Evolutionary conservation across 1,284 basidiomycete genomes (phyloP).

Genomic region (Boletus holoroseus): DNA sequence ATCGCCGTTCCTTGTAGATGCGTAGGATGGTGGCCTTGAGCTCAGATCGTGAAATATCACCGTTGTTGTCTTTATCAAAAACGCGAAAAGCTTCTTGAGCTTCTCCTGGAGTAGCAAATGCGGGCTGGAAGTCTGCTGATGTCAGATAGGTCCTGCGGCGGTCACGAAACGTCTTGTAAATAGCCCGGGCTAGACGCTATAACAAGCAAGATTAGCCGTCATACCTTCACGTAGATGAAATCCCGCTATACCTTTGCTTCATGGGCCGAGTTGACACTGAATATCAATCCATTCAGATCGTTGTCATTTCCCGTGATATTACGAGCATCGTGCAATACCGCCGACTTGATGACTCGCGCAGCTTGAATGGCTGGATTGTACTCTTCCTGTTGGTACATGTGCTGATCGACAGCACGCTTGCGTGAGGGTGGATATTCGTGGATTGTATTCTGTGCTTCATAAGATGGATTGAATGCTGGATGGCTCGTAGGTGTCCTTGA

Average conservation of each 20-base stretch:
- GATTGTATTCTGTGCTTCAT: conserved; percentile 3
- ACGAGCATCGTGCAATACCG: conserved; percentile 67
- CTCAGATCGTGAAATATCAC: conserved; percentile 72
- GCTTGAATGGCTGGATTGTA: conserved; percentile 46
- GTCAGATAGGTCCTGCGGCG: conserved; percentile 55
- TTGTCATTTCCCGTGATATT: conserved; percentile 56
- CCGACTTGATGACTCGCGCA: conserved; percentile 60
- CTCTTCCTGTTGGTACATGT: conserved; percentile 24
- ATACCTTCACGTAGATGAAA: background rate
- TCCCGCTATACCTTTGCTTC: conserved; percentile 56
- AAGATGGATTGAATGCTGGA: conserved; percentile 2
- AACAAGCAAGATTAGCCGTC: background rate
- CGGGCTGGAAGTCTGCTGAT: conserved; percentile 65
- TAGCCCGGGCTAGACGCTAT: conserved; percentile 61
- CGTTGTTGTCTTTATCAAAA: conserved; percentile 73
- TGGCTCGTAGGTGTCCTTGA: conserved; percentile 1
- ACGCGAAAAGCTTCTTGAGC: conserved; percentile 68
- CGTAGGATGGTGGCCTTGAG: conserved; percentile 67
- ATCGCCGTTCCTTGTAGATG: conserved; percentile 72
- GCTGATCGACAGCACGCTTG: conserved; percentile 17
- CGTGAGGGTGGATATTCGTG: conserved; percentile 23
- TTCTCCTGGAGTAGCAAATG: conserved; percentile 52
- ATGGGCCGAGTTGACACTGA: conserved; percentile 50
- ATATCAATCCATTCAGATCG: conserved; percentile 37
- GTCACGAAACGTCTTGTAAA: conserved; percentile 61